Conservation (phyloP, 495 filamentous ascomycete species). For the Penicillium ochrochloron region DNA sequence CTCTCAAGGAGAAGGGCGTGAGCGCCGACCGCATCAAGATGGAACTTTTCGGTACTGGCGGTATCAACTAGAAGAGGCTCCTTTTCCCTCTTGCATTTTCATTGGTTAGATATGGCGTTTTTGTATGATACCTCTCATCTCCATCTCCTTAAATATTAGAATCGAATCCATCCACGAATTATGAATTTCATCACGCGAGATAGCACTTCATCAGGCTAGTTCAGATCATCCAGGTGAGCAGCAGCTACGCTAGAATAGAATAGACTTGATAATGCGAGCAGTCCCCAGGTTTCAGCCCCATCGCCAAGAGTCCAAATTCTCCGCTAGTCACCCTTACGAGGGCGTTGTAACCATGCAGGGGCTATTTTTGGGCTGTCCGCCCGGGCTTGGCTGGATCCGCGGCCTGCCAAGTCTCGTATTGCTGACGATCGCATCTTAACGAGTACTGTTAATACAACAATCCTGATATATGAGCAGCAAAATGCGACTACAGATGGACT, state of each 20-base stretch:
- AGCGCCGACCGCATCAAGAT: slow-evolving; percentile 59
- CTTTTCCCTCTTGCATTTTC: slow-evolving; percentile 6
- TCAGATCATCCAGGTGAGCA: background rate
- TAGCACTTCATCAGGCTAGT: background rate
- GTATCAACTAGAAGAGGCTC: slow-evolving; percentile 22
- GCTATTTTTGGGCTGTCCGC: slow-evolving; percentile 12
- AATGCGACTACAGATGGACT: background rate
- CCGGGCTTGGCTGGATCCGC: slow-evolving; percentile 4
- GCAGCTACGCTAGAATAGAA: background rate
- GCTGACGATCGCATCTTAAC: background rate
- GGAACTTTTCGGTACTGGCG: slow-evolving; percentile 71
- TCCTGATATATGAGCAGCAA: background rate
- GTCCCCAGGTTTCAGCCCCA: background rate
- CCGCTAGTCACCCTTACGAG: slow-evolving; percentile 1
- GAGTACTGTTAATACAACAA: background rate
- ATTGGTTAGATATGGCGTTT: slow-evolving; percentile 12
- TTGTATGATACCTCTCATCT: slow-evolving; percentile 18
- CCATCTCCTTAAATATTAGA: slow-evolving; percentile 12
- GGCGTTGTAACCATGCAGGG: slow-evolving; percentile 2
- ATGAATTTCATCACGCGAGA: slow-evolving; percentile 6
- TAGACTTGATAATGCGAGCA: background rate
- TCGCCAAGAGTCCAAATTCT: background rate
- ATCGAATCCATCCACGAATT: slow-evolving; percentile 9
- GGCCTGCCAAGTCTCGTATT: slow-evolving; percentile 14
- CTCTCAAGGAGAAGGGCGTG: slow-evolving; percentile 58